These are phyloP conservation scores for Lecanoromycetidae sp. DNA, from an alignment of 2,329 filamentous ascomycete genomes.

Conservation along the genomic window DNA sequence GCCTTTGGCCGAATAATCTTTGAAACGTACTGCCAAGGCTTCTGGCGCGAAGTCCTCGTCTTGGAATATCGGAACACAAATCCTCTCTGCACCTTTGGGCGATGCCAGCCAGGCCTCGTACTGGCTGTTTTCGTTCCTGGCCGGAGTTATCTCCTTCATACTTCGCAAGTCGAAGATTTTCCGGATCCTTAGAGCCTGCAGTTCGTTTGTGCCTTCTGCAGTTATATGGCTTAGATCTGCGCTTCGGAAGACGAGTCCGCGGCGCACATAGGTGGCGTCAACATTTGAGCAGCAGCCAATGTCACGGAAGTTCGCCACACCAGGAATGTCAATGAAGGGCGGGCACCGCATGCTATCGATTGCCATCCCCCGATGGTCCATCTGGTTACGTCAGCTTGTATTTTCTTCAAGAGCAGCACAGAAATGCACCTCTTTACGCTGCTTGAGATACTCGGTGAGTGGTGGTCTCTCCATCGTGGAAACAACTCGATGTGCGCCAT, in stretches of 20 bases:
- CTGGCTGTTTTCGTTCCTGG: background rate
- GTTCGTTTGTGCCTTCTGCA: constrained; percentile 27
- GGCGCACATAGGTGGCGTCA: constrained; percentile 32
- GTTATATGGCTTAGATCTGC: constrained; percentile 53
- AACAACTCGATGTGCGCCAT: background rate
- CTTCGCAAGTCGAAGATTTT: constrained; percentile 55
- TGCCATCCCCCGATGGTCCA: too few relatives aligned
- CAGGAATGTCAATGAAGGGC: constrained; percentile 33
- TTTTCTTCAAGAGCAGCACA: too few relatives aligned
- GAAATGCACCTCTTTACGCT: background rate
- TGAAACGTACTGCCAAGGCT: constrained; percentile 48
- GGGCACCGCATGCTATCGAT: too few relatives aligned
- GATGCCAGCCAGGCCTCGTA: background rate
- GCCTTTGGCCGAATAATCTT: constrained; percentile 46
- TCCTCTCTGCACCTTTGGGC: constrained; percentile 26
- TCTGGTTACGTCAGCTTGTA: too few relatives aligned
- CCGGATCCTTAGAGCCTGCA: constrained; percentile 41
- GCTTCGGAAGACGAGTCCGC: constrained; percentile 51
- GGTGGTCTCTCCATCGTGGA: background rate
- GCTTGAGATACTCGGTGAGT: background rate
- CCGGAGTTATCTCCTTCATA: background rate
- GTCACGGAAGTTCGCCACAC: constrained; percentile 58
- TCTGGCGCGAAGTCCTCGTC: constrained; percentile 51
- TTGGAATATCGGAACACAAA: constrained; percentile 54
- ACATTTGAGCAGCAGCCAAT: constrained; percentile 47